Evolutionary conservation across 352 stramenopile species (phyloP).

Genomic region (Globisporangium okanoganense): DNA sequence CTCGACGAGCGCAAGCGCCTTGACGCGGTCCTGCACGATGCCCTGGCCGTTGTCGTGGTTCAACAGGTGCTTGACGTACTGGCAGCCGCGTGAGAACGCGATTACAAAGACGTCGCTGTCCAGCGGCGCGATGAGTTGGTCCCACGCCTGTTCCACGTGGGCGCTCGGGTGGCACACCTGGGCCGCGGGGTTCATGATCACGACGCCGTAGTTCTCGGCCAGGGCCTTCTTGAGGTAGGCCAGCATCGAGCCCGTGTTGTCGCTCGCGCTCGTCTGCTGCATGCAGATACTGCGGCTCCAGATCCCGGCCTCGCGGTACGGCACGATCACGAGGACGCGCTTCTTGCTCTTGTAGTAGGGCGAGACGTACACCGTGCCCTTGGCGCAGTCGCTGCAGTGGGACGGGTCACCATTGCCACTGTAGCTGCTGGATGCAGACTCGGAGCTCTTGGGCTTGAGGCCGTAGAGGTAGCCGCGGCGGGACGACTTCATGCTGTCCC

Average conservation of each 20-base stretch:
- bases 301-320: conserved; percentile 81
- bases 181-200: conserved; percentile 80
- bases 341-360: conserved; percentile 53
- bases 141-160: conserved; percentile 79
- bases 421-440: conserved; percentile 15
- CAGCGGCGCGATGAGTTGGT: conserved; percentile 67
- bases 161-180: conserved; percentile 67
- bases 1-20: conserved; percentile 76
- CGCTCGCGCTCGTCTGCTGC: conserved; percentile 47
- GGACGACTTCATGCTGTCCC: conserved; percentile 15
- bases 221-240: conserved; percentile 78
- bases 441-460: conserved; percentile 22
- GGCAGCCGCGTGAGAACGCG: conserved; percentile 66
- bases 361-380: conserved; percentile 73
- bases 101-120: conserved; percentile 71
- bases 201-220: conserved; percentile 74
- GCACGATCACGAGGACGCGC: conserved; percentile 76
- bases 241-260: conserved; percentile 75
- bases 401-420: too few relatives aligned
- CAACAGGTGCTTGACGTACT: conserved; percentile 80
- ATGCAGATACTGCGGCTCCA: conserved; percentile 85
- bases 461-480: conserved; percentile 24
- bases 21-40: conserved; percentile 77
- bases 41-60: conserved; percentile 76
- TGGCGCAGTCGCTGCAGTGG: conserved; percentile 46